phyloP scores from a whole-genome alignment of 345 rosid species.

The Reutealis trisperma region DNA sequence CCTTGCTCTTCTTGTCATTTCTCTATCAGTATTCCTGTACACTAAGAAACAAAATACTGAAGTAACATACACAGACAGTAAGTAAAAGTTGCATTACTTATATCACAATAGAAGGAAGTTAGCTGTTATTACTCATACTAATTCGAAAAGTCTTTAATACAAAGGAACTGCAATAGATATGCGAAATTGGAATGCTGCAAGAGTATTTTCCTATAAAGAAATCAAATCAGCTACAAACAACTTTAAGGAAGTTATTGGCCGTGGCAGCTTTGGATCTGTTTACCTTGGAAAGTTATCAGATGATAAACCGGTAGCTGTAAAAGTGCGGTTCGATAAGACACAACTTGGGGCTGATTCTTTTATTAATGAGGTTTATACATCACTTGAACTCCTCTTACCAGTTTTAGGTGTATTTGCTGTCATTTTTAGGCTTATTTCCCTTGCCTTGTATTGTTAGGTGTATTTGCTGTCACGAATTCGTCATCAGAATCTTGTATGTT shows the following conservation, averaged over 20 bases:
- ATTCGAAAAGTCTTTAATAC: constrained; percentile 12
- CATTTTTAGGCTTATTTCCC: not conserved
- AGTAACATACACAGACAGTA: constrained; percentile 48
- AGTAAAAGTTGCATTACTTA: constrained; percentile 19
- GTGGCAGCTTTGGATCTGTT: constrained; percentile 90
- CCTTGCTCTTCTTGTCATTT: constrained; percentile 47
- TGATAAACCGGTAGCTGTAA: constrained; percentile 80
- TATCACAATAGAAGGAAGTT: not conserved
- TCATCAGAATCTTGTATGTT: constrained; percentile 83
- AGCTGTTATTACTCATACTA: constrained; percentile 5
- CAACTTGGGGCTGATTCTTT: constrained; percentile 96
- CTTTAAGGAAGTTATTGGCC: constrained; percentile 81
- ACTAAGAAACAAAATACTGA: constrained; percentile 48
- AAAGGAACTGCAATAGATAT: constrained; percentile 55
- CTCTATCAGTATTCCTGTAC: constrained; percentile 36
- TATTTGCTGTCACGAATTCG: constrained; percentile 69
- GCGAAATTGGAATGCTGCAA: constrained; percentile 84
- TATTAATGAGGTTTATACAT: constrained; percentile 66
- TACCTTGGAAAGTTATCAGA: constrained; percentile 79
- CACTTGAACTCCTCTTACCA: constrained; percentile 9
- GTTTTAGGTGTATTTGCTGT: not conserved
- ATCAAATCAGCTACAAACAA: constrained; percentile 76
- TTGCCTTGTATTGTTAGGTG: constrained; percentile 43
- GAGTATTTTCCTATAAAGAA: constrained; percentile 76
- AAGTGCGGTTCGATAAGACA: constrained; percentile 79